These are phyloP conservation scores for Suillus placidus DNA, from an alignment of 768 basidiomycete species.

Conservation along the genomic window DNA sequence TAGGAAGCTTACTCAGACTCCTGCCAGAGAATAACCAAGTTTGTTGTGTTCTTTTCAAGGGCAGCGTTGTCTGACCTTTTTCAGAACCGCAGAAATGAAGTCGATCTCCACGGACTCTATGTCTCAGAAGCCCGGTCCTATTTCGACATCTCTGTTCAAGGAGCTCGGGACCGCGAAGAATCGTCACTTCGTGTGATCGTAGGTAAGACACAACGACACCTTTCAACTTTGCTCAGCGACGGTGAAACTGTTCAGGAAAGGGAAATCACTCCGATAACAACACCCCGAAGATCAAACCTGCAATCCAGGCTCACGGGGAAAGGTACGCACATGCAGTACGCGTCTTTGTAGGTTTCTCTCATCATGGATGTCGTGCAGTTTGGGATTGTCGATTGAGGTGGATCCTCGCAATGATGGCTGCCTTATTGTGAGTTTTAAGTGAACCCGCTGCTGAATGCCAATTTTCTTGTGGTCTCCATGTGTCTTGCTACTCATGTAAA, in stretches of 20 bases:
- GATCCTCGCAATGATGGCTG: slow-evolving; percentile 83
- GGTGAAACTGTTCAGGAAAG: slow-evolving; percentile 51
- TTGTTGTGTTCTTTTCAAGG: background rate
- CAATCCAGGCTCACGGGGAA: slow-evolving; percentile 78
- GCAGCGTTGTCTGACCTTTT: background rate
- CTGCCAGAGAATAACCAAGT: slow-evolving; percentile 11
- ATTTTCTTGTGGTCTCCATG: background rate
- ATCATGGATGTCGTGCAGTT: slow-evolving; percentile 40
- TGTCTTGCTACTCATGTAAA: background rate
- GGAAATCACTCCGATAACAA: slow-evolving; percentile 78
- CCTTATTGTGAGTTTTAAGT: slow-evolving; percentile 55
- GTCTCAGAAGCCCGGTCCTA: slow-evolving; percentile 82
- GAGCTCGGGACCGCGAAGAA: slow-evolving; percentile 60
- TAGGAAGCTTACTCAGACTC: background rate
- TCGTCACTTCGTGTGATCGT: slow-evolving; percentile 74
- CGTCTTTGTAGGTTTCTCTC: background rate
- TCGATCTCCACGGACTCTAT: slow-evolving; percentile 86
- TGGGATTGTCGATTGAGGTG: slow-evolving; percentile 61
- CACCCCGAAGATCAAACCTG: slow-evolving; percentile 82
- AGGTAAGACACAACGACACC: slow-evolving; percentile 47
- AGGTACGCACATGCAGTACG: slow-evolving; percentile 49
- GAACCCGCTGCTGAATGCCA: background rate
- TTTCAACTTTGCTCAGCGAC: background rate
- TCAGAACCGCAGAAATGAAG: slow-evolving; percentile 52
- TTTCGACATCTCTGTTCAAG: slow-evolving; percentile 66